Percentiles rank a stretch among this genome's conserved stretches.
phyloP scores from a whole-genome alignment of 768 basidiomycete species.

The Rhodocollybia butyracea region DNA sequence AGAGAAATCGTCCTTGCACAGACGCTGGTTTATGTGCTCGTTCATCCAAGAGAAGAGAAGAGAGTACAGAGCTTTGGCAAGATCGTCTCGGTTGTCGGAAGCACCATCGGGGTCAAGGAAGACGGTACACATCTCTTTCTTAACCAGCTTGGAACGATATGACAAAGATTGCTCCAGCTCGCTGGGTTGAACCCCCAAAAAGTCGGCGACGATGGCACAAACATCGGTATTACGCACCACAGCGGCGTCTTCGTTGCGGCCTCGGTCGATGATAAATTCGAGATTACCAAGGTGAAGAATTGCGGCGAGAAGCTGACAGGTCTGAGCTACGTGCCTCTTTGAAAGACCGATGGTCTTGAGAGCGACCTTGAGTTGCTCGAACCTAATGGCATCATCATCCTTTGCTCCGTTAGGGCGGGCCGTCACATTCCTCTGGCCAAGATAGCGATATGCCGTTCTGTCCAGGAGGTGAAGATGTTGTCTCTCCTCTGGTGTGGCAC shows the following conservation, averaged over 20 bases:
- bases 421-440: slow-evolving; percentile 62
- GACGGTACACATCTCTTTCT: slow-evolving; percentile 95
- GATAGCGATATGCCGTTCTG: slow-evolving; percentile 80
- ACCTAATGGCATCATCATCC: slow-evolving; percentile 83
- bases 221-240: slow-evolving; percentile 84
- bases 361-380: slow-evolving; percentile 92
- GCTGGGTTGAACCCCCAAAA: slow-evolving; percentile 75
- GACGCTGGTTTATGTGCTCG: slow-evolving; percentile 92
- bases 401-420: slow-evolving; percentile 44
- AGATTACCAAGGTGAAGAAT: slow-evolving; percentile 97
- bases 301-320: slow-evolving; percentile 91
- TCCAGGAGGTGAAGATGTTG: slow-evolving; percentile 84
- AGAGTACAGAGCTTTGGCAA: slow-evolving; percentile 91
- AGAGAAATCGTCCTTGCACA: slow-evolving; percentile 90
- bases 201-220: slow-evolving; percentile 83
- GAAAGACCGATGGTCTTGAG: slow-evolving; percentile 92
- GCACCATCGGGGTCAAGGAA: slow-evolving; percentile 95
- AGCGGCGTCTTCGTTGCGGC: slow-evolving; percentile 87
- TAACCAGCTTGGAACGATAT: slow-evolving; percentile 89
- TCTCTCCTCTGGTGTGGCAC: slow-evolving; percentile 84
- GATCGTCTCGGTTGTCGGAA: slow-evolving; percentile 88
- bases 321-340: slow-evolving; percentile 92
- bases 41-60: slow-evolving; percentile 95
- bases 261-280: slow-evolving; percentile 82
- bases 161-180: slow-evolving; percentile 80